Conservation (phyloP, 805 yeast genomes). For the Starmerella floris region DNA sequence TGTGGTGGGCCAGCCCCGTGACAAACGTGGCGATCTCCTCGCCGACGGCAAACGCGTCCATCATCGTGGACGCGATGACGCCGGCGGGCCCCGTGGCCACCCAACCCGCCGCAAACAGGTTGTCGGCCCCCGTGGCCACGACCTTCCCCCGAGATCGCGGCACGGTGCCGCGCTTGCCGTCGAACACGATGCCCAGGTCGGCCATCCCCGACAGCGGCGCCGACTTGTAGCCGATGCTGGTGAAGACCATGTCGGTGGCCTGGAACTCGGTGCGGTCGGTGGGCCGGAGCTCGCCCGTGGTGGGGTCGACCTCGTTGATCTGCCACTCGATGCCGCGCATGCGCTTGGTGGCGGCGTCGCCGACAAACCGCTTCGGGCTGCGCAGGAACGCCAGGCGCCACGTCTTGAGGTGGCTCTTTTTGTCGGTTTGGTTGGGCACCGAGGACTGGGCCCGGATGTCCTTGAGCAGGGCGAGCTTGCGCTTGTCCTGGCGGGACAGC, state of each 20-base stretch:
- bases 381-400: slow-evolving; percentile 65
- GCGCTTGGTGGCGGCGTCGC: slow-evolving; percentile 22
- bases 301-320: slow-evolving; percentile 30
- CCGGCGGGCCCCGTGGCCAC: slow-evolving; percentile 76
- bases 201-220: slow-evolving; percentile 46
- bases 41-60: slow-evolving; percentile 66
- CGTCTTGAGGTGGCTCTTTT: slow-evolving; percentile 2
- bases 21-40: slow-evolving; percentile 37
- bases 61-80: slow-evolving; percentile 81
- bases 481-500: slow-evolving; percentile 16
- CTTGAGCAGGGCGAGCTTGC: slow-evolving; percentile 16
- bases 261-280: slow-evolving; percentile 27
- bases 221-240: slow-evolving; percentile 76
- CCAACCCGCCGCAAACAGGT: slow-evolving; percentile 76
- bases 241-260: slow-evolving; percentile 52
- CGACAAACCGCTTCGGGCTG: slow-evolving; percentile 44
- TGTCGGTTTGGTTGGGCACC: neutral
- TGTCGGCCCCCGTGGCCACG: slow-evolving; percentile 26
- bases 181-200: slow-evolving; percentile 39
- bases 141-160: slow-evolving; percentile 13
- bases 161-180: slow-evolving; percentile 29
- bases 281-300: slow-evolving; percentile 28
- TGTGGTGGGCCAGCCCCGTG: slow-evolving; percentile 26
- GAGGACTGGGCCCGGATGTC: neutral
- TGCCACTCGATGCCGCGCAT: slow-evolving; percentile 38